Conservation (phyloP, 768 basidiomycete species). For the Naganishia vaughanmartiniae region DNA sequence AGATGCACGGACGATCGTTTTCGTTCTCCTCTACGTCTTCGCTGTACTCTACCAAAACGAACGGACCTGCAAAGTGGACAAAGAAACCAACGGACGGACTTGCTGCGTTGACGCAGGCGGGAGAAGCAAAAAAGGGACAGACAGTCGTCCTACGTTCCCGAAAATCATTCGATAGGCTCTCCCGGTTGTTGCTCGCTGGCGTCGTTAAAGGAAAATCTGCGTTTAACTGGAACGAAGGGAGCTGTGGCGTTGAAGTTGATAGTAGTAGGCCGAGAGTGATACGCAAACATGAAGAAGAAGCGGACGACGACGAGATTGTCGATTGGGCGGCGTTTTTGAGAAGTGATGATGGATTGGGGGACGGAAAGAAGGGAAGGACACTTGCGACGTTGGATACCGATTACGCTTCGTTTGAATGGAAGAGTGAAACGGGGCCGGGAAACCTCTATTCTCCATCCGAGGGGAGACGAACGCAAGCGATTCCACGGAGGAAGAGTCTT, state of each 20-base stretch:
- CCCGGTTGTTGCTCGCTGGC: background rate
- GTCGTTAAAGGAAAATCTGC: background rate
- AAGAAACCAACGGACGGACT: too few relatives aligned
- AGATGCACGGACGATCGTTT: background rate
- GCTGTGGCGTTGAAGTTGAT: background rate
- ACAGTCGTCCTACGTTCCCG: background rate
- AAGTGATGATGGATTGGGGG: too few relatives aligned
- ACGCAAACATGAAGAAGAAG: background rate
- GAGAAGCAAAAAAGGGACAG: background rate
- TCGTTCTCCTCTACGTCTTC: too few relatives aligned
- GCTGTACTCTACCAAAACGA: too few relatives aligned
- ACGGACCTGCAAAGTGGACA: too few relatives aligned
- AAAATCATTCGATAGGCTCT: conserved; percentile 1
- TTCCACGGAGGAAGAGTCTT: background rate
- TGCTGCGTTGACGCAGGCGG: background rate
- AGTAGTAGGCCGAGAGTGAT: background rate
- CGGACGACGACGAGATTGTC: background rate
- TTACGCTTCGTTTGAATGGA: too few relatives aligned
- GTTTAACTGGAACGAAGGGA: background rate
- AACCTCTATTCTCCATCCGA: too few relatives aligned
- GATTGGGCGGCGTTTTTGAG: background rate
- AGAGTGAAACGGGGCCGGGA: too few relatives aligned
- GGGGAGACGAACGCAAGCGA: background rate
- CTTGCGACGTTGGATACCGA: too few relatives aligned
- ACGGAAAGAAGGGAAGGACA: too few relatives aligned